A percentile compares a stretch with the other conserved stretches of the same genome.
Conservation (phyloP, 2,329 filamentous ascomycete genomes). For the Corinectria fuckeliana region DNA sequence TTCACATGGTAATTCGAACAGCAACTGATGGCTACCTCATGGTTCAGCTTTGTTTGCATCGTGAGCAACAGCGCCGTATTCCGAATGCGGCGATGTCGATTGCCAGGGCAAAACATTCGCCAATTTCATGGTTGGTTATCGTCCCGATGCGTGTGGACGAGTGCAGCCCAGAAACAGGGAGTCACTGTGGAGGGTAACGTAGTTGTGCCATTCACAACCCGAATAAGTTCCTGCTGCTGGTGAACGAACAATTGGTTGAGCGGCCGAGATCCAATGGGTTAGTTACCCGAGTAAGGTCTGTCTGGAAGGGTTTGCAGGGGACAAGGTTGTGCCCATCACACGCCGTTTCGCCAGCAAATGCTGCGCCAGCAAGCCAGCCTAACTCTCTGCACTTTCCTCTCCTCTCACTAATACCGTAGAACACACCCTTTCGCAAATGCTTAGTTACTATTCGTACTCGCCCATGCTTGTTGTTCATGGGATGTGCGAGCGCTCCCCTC, state of each 20-base stretch:
- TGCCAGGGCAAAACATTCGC: neutral
- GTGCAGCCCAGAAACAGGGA: neutral
- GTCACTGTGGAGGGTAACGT: neutral
- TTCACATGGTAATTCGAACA: neutral
- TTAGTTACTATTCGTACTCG: neutral
- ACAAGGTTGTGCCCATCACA: slow-evolving; percentile 1
- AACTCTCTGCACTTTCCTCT: neutral
- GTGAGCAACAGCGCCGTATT: neutral
- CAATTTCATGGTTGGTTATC: neutral
- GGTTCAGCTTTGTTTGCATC: neutral
- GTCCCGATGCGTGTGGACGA: neutral
- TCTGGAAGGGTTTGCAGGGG: neutral
- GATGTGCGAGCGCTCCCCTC: slow-evolving; percentile 1
- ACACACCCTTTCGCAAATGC: neutral
- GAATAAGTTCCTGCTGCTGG: neutral
- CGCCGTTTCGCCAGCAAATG: neutral
- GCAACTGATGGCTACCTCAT: neutral
- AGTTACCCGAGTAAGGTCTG: neutral
- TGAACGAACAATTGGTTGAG: neutral
- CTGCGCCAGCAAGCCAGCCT: neutral
- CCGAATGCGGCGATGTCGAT: neutral
- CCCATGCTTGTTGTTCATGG: slow-evolving; percentile 1
- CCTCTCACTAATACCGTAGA: neutral
- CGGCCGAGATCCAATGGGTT: neutral
- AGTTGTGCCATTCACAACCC: neutral